Evolutionary conservation across 2,329 filamentous ascomycete species (phyloP).

Genomic region (Teratosphaeria epicoccoides): DNA sequence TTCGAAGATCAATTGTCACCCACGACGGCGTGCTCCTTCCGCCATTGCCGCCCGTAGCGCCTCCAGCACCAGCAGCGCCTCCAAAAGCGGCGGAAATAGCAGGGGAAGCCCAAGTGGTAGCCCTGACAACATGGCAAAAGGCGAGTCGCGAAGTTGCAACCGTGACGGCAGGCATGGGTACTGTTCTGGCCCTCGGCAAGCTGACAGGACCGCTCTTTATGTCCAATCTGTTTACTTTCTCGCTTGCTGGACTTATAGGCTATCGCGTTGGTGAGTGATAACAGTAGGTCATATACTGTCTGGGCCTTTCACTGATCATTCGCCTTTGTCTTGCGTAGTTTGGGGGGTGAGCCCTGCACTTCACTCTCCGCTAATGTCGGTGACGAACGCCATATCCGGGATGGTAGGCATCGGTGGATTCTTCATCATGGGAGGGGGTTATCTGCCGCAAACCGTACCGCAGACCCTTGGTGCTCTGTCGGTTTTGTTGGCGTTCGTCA

Average conservation of each 20-base stretch:
- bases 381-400: conserved; percentile 85
- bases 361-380: conserved; percentile 83
- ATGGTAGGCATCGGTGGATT: conserved; percentile 81
- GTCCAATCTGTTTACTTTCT: conserved; percentile 77
- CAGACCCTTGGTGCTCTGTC: conserved; percentile 69
- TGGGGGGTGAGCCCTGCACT: conserved; percentile 59
- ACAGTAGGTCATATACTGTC: neutral
- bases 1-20: conserved; percentile 74
- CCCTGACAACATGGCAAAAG: conserved; percentile 73
- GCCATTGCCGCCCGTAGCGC: conserved; percentile 58
- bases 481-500: conserved; percentile 77
- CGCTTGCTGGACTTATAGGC: conserved; percentile 72
- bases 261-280: conserved; percentile 77
- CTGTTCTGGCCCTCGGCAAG: conserved; percentile 66
- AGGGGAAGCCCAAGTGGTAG: conserved; percentile 49
- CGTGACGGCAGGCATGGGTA: conserved; percentile 56
- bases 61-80: conserved; percentile 40
- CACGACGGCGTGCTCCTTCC: conserved; percentile 67
- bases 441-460: conserved; percentile 65
- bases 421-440: conserved; percentile 79
- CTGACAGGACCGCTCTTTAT: conserved; percentile 75
- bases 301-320: neutral
- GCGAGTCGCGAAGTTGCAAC: conserved; percentile 63
- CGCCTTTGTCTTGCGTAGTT: neutral
- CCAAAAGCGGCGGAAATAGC: conserved; percentile 39